Base-by-base conservation (phyloP, 306 rosid species). In the Rosa lucieae region DNA sequence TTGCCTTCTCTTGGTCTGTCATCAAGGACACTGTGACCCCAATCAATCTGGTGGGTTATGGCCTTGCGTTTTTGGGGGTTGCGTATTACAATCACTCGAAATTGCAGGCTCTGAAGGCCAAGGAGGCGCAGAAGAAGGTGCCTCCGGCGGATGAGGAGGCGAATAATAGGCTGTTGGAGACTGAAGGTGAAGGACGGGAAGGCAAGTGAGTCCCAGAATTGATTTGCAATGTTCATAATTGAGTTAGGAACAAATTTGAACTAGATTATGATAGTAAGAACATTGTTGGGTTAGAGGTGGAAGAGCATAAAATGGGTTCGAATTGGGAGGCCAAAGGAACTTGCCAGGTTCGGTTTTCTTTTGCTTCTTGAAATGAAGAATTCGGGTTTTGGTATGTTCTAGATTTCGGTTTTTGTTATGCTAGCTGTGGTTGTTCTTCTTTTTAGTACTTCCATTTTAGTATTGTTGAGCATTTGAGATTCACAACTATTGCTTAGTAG, bases 91-190 rank as follows among this genome's bases (percentile, higher is more conserved):
- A 23, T 23, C 26, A 23, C 26, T 23, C 26, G 0, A 23, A 23
- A 23, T 23, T 23, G 26, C 26, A 23, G 26, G 26, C 26, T 23
- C 26, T 23, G 26, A 23, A 23, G 26, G 26, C 26, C 26, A 23
- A 23, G 26, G 26, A 23, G 26, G 26, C 26, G 26, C 26, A 93
- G 90, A 91, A 92, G 92, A 90, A 90, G 83, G 62, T 77, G 14
- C 14, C 81, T 0, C 90, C 86, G 78, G 84, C 78, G 17, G 97
- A 90, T 73, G 98, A 93, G 69, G 98, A 93, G 63, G 52, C 85
- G 20, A 63, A 35, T 1, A 93, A 89, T 8, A 89, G 90, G 80
- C 85, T 93, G 85, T 75, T 93, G 82, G 90, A 90, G 80, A 88
- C 89, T 77, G 93, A 91, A 23, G 88, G 81, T 1, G 94, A 90